Evolutionary conservation across 371 early-diverging fungal genomes (phyloP).

Genomic region (Zopfochytrium polystomum): DNA sequence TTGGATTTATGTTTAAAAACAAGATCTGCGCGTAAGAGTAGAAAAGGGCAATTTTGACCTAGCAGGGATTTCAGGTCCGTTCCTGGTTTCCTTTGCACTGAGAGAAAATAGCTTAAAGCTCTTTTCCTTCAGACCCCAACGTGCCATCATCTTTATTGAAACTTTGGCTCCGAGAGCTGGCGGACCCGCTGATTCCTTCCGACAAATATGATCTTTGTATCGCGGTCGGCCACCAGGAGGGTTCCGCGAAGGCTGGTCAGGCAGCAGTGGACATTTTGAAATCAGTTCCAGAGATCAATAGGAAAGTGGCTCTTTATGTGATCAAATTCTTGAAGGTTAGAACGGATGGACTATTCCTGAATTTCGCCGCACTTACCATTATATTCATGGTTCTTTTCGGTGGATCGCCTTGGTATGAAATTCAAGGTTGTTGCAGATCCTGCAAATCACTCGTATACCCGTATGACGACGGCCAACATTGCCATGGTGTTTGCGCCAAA

Average conservation of each 20-base stretch:
- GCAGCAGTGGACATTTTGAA: constrained; percentile 61
- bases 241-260: constrained; percentile 32
- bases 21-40: constrained; percentile 62
- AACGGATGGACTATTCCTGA: background rate
- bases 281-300: constrained; percentile 68
- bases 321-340: constrained; percentile 73
- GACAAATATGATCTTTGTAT: constrained; percentile 62
- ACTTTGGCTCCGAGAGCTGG: too few species aligned
- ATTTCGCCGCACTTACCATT: background rate
- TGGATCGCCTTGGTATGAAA: too few species aligned
- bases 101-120: too few species aligned
- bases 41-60: constrained; percentile 79
- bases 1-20: background rate
- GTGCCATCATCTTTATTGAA: constrained; percentile 96
- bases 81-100: constrained; percentile 95
- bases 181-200: constrained; percentile 83
- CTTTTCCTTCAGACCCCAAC: too few species aligned
- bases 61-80: constrained; percentile 75
- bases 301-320: constrained; percentile 71
- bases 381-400: background rate
- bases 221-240: constrained; percentile 34
- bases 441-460: constrained; percentile 64
- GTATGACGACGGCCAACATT: constrained; percentile 85
- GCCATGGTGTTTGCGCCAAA: constrained; percentile 98
- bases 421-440: constrained; percentile 71